Evolutionary conservation across 2,329 filamentous ascomycete genomes (phyloP).

Genomic region (Fusarium lyarnte): DNA sequence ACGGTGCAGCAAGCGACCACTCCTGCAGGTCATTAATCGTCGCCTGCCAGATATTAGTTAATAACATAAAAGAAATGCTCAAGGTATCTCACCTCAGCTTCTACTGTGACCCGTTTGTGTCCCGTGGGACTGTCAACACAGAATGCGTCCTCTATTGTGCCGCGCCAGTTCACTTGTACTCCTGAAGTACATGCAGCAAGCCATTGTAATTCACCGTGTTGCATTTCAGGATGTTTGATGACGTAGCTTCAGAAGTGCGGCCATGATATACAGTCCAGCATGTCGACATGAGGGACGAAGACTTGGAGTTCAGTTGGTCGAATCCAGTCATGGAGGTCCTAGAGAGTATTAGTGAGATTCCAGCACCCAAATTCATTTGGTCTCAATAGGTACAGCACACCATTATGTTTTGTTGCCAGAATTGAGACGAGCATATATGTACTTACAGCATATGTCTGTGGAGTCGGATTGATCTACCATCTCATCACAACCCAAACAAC

Average conservation of each 20-base stretch:
- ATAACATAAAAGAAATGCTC: fast-evolving
- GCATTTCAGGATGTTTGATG: conserved; percentile 10
- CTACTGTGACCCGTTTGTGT: not conserved
- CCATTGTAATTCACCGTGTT: conserved; percentile 15
- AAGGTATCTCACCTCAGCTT: conserved; percentile 4
- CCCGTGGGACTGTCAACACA: not conserved
- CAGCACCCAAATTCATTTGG: not conserved
- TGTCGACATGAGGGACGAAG: conserved; percentile 15
- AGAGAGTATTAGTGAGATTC: not conserved
- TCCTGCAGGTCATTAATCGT: not conserved
- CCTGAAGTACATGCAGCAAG: conserved; percentile 6
- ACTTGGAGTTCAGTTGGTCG: conserved; percentile 15
- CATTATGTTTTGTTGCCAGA: too few relatives aligned
- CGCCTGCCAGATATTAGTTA: not conserved
- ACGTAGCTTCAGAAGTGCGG: conserved; percentile 9
- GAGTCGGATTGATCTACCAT: conserved; percentile 20
- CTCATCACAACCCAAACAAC: conserved; percentile 9
- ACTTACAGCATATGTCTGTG: conserved; percentile 17
- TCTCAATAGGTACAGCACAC: not conserved
- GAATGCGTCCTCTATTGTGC: conserved; percentile 1
- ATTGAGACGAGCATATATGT: fast-evolving
- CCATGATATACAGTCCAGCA: conserved; percentile 20
- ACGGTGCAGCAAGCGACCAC: conserved; percentile 24
- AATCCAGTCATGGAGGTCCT: conserved; percentile 18
- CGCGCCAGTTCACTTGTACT: not conserved